phyloP scores from a whole-genome alignment of 1,139 yeast species.

The Geotrichum phurueaensis region DNA sequence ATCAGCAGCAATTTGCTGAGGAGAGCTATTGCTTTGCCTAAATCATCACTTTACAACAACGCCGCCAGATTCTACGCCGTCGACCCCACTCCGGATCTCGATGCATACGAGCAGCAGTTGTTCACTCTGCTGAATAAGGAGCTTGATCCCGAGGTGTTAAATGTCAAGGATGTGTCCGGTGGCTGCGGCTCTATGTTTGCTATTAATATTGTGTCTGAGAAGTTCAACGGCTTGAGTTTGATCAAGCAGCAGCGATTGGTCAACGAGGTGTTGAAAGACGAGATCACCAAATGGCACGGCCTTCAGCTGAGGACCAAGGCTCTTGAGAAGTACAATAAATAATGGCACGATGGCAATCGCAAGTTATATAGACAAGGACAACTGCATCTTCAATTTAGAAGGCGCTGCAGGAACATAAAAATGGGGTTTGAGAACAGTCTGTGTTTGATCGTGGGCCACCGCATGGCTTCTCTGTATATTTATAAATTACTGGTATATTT shows the following conservation, averaged over 20 bases:
- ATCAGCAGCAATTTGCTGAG: neutral
- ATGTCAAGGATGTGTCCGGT: slow-evolving; percentile 78
- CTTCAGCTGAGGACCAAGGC: slow-evolving; percentile 69
- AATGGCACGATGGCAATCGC: neutral
- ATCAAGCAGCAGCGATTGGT: slow-evolving; percentile 90
- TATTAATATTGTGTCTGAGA: slow-evolving; percentile 63
- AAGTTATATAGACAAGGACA: neutral
- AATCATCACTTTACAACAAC: neutral
- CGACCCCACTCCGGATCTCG: slow-evolving; percentile 33
- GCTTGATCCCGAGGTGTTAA: slow-evolving; percentile 54
- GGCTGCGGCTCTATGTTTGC: slow-evolving; percentile 99
- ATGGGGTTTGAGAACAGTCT: neutral
- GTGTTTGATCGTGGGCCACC: slow-evolving; percentile 69
- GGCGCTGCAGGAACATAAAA: neutral
- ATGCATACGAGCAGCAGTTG: slow-evolving; percentile 63
- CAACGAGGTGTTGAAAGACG: slow-evolving; percentile 74
- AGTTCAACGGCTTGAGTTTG: slow-evolving; percentile 75
- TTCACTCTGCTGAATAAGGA: slow-evolving; percentile 49
- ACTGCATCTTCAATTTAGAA: neutral
- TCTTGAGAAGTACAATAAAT: slow-evolving; percentile 12
- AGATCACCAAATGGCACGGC: slow-evolving; percentile 92
- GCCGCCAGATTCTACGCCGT: slow-evolving; percentile 6
- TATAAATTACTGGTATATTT: slow-evolving; percentile 33
- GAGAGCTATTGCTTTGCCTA: neutral
- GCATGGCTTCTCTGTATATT: slow-evolving; percentile 78